A percentile compares a stretch with the other conserved stretches of the same genome.
Conservation (phyloP, 495 filamentous ascomycete species). For the Lepidopterella palustris region DNA sequence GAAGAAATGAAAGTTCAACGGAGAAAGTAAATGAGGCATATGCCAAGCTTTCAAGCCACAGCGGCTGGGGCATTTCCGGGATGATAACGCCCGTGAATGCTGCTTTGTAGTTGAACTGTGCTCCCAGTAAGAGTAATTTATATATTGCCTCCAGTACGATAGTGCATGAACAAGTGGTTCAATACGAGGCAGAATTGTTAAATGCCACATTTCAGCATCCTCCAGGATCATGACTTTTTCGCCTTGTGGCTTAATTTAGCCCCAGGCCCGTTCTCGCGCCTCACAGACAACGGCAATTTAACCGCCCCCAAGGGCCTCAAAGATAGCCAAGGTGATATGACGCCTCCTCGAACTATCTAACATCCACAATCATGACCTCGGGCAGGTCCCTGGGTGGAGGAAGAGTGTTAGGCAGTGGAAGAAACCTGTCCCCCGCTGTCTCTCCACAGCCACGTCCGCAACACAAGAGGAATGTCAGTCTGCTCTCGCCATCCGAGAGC, state of each 20-base stretch:
- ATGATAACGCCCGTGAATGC: no score
- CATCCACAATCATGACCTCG: constrained; percentile 54
- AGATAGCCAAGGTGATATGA: background rate
- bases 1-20: constrained; percentile 11
- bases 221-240: background rate
- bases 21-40: constrained; percentile 11
- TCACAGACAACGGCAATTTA: background rate
- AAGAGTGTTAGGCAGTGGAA: constrained; percentile 77
- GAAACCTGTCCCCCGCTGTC: constrained; percentile 64
- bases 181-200: no score
- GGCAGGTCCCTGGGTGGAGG: constrained; percentile 78
- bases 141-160: no score
- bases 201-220: background rate
- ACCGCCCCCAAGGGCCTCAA: constrained; percentile 1
- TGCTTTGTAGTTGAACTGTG: no score
- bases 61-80: background rate
- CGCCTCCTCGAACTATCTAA: constrained; percentile 21
- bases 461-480: constrained; percentile 32
- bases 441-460: constrained; percentile 48
- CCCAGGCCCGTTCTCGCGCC: background rate
- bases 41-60: background rate
- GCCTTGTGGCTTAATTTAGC: background rate
- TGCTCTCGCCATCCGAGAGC: constrained; percentile 46
- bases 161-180: no score
- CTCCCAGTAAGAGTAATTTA: no score